Percentiles rank a stretch among this genome's conserved stretches.
These are phyloP conservation scores for Caloboletus inedulis DNA, from an alignment of 1,284 basidiomycete genomes.

Conservation along the genomic window DNA sequence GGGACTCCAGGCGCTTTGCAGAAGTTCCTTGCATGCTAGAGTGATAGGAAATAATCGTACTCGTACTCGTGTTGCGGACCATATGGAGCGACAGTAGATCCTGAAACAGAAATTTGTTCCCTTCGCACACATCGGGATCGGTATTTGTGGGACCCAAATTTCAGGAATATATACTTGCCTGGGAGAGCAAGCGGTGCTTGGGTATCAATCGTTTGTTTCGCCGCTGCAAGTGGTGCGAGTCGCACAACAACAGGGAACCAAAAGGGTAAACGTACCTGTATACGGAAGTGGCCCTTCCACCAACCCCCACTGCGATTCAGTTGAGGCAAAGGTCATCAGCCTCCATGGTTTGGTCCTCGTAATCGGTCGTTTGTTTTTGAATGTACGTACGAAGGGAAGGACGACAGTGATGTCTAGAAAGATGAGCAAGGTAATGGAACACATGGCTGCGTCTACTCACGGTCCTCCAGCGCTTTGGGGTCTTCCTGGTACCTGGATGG, in stretches of 20 bases:
- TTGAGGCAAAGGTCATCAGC: background rate
- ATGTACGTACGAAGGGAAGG: conserved; percentile 44
- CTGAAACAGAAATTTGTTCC: conserved; percentile 25
- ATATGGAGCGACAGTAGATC: conserved; percentile 42
- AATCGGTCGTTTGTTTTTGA: conserved; percentile 24
- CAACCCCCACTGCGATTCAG: background rate
- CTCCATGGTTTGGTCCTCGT: conserved; percentile 9
- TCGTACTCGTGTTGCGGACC: conserved; percentile 35
- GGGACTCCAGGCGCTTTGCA: conserved; percentile 32
- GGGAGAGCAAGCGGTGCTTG: conserved; percentile 44
- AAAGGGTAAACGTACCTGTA: conserved; percentile 10
- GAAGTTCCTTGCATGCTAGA: conserved; percentile 31
- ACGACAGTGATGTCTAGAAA: conserved; percentile 46
- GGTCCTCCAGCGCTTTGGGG: conserved; percentile 38
- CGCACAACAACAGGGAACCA: background rate
- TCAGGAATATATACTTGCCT: conserved; percentile 5
- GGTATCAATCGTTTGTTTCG: conserved; percentile 44
- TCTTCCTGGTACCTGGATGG: conserved; percentile 52
- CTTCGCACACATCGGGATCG: conserved; percentile 10
- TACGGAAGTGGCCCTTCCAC: conserved; percentile 7
- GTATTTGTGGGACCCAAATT: background rate
- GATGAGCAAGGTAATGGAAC: background rate
- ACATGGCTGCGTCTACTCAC: conserved; percentile 34
- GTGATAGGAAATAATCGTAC: conserved; percentile 44
- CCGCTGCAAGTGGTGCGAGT: conserved; percentile 8